These are phyloP conservation scores for Diospyros lotus DNA, from an alignment of 148 eudicot species.

Conservation along the genomic window DNA sequence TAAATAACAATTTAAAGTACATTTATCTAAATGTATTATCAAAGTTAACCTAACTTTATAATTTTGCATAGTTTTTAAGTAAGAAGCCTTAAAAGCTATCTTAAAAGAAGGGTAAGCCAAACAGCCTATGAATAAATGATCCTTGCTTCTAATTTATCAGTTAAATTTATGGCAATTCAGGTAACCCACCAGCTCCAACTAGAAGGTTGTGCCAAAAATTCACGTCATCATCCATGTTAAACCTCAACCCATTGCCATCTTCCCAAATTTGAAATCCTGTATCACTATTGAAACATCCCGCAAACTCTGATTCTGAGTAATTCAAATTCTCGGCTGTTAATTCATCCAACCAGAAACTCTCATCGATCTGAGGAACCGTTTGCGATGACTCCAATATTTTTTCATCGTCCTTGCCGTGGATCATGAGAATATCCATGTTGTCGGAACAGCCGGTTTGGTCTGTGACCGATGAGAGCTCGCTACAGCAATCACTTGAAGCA, in stretches of 20 bases:
- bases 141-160: too few relatives aligned
- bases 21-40: too few relatives aligned
- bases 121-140: too few relatives aligned
- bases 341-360: constrained; percentile 51
- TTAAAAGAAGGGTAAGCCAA: too few relatives aligned
- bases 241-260: not conserved
- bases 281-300: not conserved
- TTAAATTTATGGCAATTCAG: constrained; percentile 50
- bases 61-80: too few relatives aligned
- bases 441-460: constrained; percentile 21
- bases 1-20: too few relatives aligned
- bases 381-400: constrained; percentile 17
- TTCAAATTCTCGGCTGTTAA: constrained; percentile 9
- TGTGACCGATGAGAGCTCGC: constrained; percentile 39
- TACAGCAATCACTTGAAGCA: constrained; percentile 33
- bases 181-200: constrained; percentile 26
- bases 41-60: too few relatives aligned
- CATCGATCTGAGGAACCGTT: constrained; percentile 39
- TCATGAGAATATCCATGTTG: not conserved
- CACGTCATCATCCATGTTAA: constrained; percentile 13
- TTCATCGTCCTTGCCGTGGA: not conserved
- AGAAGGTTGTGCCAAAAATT: constrained; percentile 53
- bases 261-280: not conserved
- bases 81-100: too few relatives aligned
- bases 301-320: not conserved